Evolutionary conservation across 768 basidiomycete species (phyloP).

Genomic region (Suillus variegatus): DNA sequence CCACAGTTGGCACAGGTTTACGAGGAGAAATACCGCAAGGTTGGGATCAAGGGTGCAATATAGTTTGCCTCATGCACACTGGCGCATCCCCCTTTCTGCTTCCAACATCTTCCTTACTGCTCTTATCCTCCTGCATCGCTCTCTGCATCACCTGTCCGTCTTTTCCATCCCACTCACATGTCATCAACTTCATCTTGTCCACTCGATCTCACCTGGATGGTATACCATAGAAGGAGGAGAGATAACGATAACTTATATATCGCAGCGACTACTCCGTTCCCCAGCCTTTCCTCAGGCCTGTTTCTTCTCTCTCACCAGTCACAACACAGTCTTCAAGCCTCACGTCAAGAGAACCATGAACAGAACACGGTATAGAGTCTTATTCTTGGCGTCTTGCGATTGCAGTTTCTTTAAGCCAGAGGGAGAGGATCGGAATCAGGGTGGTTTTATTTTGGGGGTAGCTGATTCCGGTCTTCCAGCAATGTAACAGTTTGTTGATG

Average conservation of each 20-base stretch:
- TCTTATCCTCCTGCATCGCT: background rate
- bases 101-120: slow-evolving; percentile 14
- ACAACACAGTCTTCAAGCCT: background rate
- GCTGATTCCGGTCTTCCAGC: slow-evolving; percentile 5
- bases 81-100: background rate
- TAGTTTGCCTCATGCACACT: slow-evolving; percentile 35
- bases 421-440: slow-evolving; percentile 1
- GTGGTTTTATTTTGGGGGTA: background rate
- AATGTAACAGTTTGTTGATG: background rate
- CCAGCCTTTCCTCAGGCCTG: background rate
- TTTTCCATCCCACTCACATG: background rate
- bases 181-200: slow-evolving; percentile 4
- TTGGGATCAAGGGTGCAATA: slow-evolving; percentile 92
- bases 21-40: slow-evolving; percentile 82
- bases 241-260: slow-evolving; percentile 7
- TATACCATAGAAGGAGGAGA: slow-evolving; percentile 8
- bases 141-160: background rate
- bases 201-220: background rate
- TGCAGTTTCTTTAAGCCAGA: background rate
- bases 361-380: slow-evolving; percentile 5
- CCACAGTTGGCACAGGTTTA: slow-evolving; percentile 60
- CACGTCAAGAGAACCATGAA: background rate
- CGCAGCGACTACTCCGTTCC: background rate
- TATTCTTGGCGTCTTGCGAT: background rate
- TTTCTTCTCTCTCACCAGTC: background rate